Evolutionary conservation across 2,329 filamentous ascomycete species (phyloP), one percentile per base, ranked within the genome.

Genomic region (Geosmithia morbida): DNA sequence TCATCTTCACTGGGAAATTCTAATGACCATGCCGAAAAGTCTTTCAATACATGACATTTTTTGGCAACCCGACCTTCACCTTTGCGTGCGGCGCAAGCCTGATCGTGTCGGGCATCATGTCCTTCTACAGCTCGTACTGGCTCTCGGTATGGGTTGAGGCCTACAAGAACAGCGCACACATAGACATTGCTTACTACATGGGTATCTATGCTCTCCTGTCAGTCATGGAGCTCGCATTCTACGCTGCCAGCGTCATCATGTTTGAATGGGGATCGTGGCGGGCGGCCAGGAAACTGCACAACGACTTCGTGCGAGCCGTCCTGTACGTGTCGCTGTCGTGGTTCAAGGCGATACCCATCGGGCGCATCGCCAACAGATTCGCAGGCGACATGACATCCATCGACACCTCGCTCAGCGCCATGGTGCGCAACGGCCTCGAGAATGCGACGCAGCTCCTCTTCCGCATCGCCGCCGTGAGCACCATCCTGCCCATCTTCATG

Each of bases 321-420:
- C 64, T 79, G 61, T 62, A 64, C 20, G 75, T 75, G 3, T 70
- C 75, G 1, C 61, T 79, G 10, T 68, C 70, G 3, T 79, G 75
- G 75, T 78, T 74, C 53, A 74, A 75, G 55, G 59, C 70, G 44
- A 66, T 74, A 1, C 69, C 74, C 0, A 66, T 73, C 16, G 70
- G 74, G 13, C 67, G 74, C 41, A 67, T 75, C 48, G 66, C 72
- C 48, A 76, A 77, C 53, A 69, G 75, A 13, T 75, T 78, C 51
- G 71, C 72, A 1, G 71, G 74, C 37, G 75, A 79, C 50, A 75
- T 77, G 56, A 64, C 67, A n/a, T 74, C 74, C 0, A 66, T 79
- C 46, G 75, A 79, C 52, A 68, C 65, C 7, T 54, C 60, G 1
- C 57, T 79, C 7, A 65, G 67, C 18, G 60, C 63, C 2, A 66